phyloP scores from a whole-genome alignment of 371 early-diverging fungal species.

The Chytridium lagenaria region DNA sequence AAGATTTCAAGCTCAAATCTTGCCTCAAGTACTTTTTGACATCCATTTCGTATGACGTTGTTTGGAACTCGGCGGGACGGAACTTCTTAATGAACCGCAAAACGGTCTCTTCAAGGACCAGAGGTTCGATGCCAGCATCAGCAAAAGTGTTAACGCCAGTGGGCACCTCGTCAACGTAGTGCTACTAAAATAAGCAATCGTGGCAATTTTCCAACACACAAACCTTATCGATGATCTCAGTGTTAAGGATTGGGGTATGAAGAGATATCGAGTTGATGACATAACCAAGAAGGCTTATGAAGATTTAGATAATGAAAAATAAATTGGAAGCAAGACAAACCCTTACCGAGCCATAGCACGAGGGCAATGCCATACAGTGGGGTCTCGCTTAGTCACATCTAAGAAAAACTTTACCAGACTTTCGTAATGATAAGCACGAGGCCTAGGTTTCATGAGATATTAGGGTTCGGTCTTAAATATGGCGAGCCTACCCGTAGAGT shows the following conservation, averaged over 20 bases:
- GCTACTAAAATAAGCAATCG: constrained; percentile 35
- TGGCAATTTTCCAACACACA: constrained; percentile 6
- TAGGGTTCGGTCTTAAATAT: neutral
- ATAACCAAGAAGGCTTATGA: constrained; percentile 17
- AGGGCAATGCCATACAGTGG: constrained; percentile 69
- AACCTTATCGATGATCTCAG: constrained; percentile 74
- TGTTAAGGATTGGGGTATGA: constrained; percentile 68
- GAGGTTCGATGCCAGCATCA: constrained; percentile 85
- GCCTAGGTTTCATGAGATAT: constrained; percentile 47
- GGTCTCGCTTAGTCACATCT: constrained; percentile 70
- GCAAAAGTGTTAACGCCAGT: constrained; percentile 70
- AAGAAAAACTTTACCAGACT: constrained; percentile 78
- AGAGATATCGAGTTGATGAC: constrained; percentile 35
- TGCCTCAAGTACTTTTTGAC: constrained; percentile 29
- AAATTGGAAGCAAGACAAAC: too few species aligned
- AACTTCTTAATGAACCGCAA: constrained; percentile 68
- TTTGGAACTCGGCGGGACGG: constrained; percentile 41
- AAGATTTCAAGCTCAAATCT: neutral
- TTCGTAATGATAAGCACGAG: constrained; percentile 75
- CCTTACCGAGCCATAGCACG: constrained; percentile 70
- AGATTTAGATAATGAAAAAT: neutral
- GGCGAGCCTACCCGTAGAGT: constrained; percentile 74
- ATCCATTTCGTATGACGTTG: constrained; percentile 43
- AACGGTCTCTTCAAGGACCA: constrained; percentile 76
- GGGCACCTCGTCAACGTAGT: constrained; percentile 77